Conservation (phyloP, 495 filamentous ascomycete genomes). For the Penicillium egyptiacum region DNA sequence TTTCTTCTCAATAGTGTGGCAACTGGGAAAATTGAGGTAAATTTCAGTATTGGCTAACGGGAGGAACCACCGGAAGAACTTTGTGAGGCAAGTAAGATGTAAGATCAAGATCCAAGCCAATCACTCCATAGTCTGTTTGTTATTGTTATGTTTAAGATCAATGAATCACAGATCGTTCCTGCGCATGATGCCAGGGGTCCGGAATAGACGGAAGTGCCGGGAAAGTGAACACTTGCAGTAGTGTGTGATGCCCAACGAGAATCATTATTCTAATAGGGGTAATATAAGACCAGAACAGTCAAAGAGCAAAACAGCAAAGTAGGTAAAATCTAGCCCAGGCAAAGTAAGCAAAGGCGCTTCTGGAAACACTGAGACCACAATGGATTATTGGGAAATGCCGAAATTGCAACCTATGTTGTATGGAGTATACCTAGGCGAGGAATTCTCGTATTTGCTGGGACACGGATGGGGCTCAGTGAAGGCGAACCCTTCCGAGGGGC, state of each 20-base stretch:
- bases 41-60: not conserved
- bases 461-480: not conserved
- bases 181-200: slow-evolving; percentile 13
- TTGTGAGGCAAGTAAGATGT: not conserved
- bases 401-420: not conserved
- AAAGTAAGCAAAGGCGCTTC: not conserved
- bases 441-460: slow-evolving; percentile 8
- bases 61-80: not conserved
- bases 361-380: not conserved
- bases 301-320: not conserved
- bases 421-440: not conserved
- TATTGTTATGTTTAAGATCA: not conserved
- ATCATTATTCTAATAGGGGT: not conserved
- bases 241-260: slow-evolving; percentile 2
- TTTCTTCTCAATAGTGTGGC: not conserved
- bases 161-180: slow-evolving; percentile 2
- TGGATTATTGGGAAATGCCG: not conserved
- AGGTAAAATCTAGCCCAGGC: not conserved
- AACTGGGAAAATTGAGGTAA: not conserved
- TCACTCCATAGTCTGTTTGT: not conserved
- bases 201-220: slow-evolving; percentile 3
- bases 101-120: not conserved
- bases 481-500: not conserved
- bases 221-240: slow-evolving; percentile 7
- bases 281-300: not conserved